phyloP scores from a whole-genome alignment of 2,329 filamentous ascomycete genomes.

The Fusarium longipes region DNA sequence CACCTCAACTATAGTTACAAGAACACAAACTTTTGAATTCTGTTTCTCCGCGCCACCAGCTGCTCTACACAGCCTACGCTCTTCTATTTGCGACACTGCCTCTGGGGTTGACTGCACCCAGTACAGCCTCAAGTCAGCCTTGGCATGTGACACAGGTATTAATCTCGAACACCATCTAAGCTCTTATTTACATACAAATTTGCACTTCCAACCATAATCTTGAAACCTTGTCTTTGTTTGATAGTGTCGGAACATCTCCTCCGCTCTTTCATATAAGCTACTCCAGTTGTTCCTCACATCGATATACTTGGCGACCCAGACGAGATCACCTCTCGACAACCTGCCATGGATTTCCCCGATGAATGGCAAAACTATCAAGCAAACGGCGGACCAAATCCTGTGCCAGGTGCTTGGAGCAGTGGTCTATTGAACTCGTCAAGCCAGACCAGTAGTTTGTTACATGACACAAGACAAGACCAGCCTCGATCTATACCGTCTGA shows the following conservation, averaged over 20 bases:
- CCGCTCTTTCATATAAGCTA: not conserved
- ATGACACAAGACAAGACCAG: not conserved
- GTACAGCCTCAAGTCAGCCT: constrained; percentile 16
- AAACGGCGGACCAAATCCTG: not conserved
- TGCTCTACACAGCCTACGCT: not conserved
- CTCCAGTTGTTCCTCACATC: not conserved
- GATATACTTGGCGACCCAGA: not conserved
- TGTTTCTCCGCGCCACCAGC: not conserved
- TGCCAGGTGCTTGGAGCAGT: not conserved
- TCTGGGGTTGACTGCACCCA: constrained; percentile 5
- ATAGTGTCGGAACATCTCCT: not conserved
- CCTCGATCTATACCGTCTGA: not conserved
- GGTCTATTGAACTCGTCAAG: not conserved
- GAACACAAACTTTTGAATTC: not conserved
- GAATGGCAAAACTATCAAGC: constrained; percentile 9
- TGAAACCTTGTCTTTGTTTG: not conserved
- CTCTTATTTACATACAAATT: not conserved
- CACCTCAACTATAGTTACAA: not conserved
- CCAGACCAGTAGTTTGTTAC: not conserved
- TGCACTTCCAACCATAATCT: not conserved
- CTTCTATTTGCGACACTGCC: constrained; percentile 9
- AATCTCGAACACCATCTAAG: not conserved
- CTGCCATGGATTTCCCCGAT: constrained; percentile 15
- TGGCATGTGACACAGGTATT: not conserved
- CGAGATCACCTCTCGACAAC: not conserved